phyloP scores from a whole-genome alignment of 2,329 filamentous ascomycete species.

The Neopestalotiopsis sp. region DNA sequence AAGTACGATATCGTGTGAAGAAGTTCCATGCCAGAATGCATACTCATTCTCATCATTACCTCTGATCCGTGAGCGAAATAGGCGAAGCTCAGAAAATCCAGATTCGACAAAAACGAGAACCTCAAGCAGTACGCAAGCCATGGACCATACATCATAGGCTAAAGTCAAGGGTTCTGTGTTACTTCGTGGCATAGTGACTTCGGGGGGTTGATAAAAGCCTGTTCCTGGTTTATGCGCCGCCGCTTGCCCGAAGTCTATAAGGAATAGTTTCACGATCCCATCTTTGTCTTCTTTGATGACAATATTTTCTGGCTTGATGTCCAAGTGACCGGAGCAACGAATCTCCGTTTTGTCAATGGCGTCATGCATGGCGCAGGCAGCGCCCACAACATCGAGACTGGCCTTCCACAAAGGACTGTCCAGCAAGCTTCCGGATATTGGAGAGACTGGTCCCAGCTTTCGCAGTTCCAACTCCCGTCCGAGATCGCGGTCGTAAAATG shows the following conservation, averaged over 20 bases:
- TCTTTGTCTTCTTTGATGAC: neutral
- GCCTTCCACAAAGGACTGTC: neutral
- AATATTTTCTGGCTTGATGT: neutral
- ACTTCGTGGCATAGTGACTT: neutral
- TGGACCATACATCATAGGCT: neutral
- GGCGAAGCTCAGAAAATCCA: neutral
- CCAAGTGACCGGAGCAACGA: neutral
- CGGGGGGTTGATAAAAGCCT: neutral
- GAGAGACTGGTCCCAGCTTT: no score
- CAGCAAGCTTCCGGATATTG: no score
- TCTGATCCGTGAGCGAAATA: neutral
- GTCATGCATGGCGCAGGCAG: neutral
- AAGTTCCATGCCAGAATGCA: neutral
- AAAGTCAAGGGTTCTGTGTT: neutral
- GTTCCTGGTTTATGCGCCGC: neutral
- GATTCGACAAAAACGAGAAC: neutral
- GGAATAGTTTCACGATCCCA: neutral
- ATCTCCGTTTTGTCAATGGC: neutral
- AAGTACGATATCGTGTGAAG: neutral
- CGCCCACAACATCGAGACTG: neutral
- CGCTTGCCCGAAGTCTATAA: neutral
- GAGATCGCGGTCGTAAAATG: neutral
- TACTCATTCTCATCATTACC: neutral
- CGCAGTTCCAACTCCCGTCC: neutral
- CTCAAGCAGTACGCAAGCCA: neutral